Base-by-base conservation (phyloP, 75 land plant species). In the Sequoia sempervirens region DNA sequence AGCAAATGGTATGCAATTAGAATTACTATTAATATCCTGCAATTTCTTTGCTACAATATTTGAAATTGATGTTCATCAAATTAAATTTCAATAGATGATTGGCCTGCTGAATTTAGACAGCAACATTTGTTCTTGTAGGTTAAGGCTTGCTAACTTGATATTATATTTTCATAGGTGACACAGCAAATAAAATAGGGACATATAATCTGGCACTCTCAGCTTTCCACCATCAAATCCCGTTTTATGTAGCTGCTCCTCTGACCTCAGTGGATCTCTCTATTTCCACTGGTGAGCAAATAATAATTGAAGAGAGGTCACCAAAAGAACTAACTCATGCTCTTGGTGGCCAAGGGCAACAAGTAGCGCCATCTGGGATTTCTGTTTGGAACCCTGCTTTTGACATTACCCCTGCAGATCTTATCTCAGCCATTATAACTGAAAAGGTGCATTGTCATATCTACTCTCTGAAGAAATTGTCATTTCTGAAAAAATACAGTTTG, bases 351-450 rank as follows among this genome's bases (percentile, higher is more conserved):
- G 98, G 98, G 41, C 89, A 91, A 43, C 98, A 94, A 81, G 91
- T 97, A 53, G 96, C 99, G 78, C 96, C 98, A 32, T 88, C 92
- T 58, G 99, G 99, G 40, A 91, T 97, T 41, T 86, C 88, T 83
- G 99, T 95, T 13, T 97, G 99, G 99, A 97, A 97, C 83, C 99
- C 99, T 12, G 99, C 99, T 75, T 97, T 97, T 87, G 99, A 97
- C 89, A 96, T 97, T 36, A 97, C 99, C n/a, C 95, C 99, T 38
- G 96, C 99, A 37, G 85, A 80, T 46, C 80, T 94, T 26, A 96
- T 97, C 15, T 85, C 88, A 56, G 99, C 91, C n/a, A 93, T 97
- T 68, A 94, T 97, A 53, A 97, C 99, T 41, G 99, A 97, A 81
- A 96, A 97, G 98, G 99, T 95, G n/a, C 18, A 17, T 32, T 79